phyloP scores from a whole-genome alignment of 371 early-diverging fungal species.

The Lichtheimia ramosa region DNA sequence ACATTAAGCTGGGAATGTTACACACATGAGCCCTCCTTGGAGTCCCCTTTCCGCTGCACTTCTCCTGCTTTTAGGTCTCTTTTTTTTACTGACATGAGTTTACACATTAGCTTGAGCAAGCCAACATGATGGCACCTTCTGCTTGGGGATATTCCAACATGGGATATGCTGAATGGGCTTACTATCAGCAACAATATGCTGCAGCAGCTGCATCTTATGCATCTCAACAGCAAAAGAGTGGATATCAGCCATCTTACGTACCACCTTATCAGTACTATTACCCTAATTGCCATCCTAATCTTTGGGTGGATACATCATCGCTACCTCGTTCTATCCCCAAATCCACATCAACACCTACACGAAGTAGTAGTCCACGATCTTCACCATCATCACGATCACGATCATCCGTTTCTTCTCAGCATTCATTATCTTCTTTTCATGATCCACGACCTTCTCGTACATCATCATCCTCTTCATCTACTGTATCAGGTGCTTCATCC shows the following conservation, averaged over 20 bases:
- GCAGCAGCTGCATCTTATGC: slow-evolving; percentile 7
- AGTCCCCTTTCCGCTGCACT: too few species aligned
- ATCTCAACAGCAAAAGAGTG: slow-evolving; percentile 4
- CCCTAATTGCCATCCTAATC: not conserved
- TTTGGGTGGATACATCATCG: not conserved
- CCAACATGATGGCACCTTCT: too few species aligned
- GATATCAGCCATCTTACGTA: not conserved
- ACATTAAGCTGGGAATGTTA: too few species aligned
- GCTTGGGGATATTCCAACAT: not conserved
- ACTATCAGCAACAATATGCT: slow-evolving; percentile 17
- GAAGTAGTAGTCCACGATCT: not conserved
- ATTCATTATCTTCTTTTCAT: slow-evolving; percentile 3
- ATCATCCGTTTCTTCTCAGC: slow-evolving; percentile 2
- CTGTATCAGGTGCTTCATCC: slow-evolving; percentile 5
- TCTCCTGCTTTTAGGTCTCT: too few species aligned
- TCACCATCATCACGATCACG: not conserved
- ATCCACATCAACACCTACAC: not conserved
- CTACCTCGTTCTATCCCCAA: not conserved
- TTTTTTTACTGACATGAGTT: too few species aligned
- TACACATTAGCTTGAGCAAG: too few species aligned
- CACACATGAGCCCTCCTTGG: too few species aligned
- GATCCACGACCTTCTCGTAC: slow-evolving; percentile 5
- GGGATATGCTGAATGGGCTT: slow-evolving; percentile 4
- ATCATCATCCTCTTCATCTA: slow-evolving; percentile 15
- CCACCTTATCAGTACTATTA: slow-evolving; percentile 4